These are phyloP conservation scores for Xanthoceras sorbifolium DNA, from an alignment of 345 rosid genomes.

Conservation along the genomic window DNA sequence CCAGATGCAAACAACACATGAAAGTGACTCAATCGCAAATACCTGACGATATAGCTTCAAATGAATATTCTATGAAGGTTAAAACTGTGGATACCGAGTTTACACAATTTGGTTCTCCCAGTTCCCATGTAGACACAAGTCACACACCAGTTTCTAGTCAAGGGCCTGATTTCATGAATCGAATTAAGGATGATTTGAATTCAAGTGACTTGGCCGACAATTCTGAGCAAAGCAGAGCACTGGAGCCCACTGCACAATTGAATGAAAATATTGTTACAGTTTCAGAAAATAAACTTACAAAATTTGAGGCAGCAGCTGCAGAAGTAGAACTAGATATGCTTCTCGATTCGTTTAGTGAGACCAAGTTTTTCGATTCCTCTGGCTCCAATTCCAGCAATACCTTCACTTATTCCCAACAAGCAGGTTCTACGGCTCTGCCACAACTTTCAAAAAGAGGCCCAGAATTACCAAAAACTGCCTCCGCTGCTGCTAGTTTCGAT, in stretches of 20 bases:
- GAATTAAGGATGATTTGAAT: conserved; percentile 21
- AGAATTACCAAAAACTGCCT: conserved; percentile 15
- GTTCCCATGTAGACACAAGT: conserved; percentile 7
- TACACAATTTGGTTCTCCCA: conserved; percentile 13
- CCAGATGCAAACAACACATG: conserved; percentile 19
- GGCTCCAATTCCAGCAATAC: conserved; percentile 11
- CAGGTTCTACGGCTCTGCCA: conserved; percentile 16
- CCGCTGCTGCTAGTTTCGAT: conserved; percentile 33
- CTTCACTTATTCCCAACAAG: conserved; percentile 7
- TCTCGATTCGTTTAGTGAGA: conserved; percentile 51
- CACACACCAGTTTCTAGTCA: conserved; percentile 9
- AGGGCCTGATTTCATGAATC: conserved; percentile 25
- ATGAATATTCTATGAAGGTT: conserved; percentile 25
- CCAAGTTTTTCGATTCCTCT: conserved; percentile 29
- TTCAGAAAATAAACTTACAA: conserved; percentile 6
- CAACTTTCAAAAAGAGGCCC: conserved; percentile 21
- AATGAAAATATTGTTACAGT: background rate
- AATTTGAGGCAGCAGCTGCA: conserved; percentile 42
- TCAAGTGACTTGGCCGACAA: conserved; percentile 15
- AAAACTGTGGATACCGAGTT: conserved; percentile 2
- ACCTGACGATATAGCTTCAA: conserved; percentile 25
- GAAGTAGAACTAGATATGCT: conserved; percentile 75
- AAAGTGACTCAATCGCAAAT: conserved; percentile 17
- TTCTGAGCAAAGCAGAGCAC: conserved; percentile 16
- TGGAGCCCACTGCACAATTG: background rate